A percentile compares a stretch with the other conserved stretches of the same genome.
Evolutionary conservation across 495 filamentous ascomycete genomes (phyloP).

Genomic region (Talaromyces proteolyticus): DNA sequence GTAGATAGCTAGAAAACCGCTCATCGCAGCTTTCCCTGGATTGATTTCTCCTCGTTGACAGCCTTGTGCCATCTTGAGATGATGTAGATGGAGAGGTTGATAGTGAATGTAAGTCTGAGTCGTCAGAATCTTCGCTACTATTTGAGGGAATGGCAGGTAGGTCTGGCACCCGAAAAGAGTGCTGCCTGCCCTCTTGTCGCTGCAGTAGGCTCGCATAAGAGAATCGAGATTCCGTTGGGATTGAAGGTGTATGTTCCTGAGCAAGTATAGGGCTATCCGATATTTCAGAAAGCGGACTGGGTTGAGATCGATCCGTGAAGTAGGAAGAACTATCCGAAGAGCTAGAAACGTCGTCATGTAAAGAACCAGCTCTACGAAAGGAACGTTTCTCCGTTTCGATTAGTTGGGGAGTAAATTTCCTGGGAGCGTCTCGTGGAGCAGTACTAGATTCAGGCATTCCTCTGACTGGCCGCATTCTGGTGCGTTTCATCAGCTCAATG

Average conservation of each 20-base stretch:
- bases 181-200: conserved; percentile 33
- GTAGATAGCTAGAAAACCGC: conserved; percentile 64
- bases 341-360: neutral
- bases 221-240: conserved; percentile 33
- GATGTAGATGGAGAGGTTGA: conserved; percentile 40
- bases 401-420: conserved; percentile 52
- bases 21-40: conserved; percentile 60
- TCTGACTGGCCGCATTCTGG: conserved; percentile 3
- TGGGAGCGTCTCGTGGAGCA: conserved; percentile 14
- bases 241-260: conserved; percentile 1
- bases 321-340: conserved; percentile 14
- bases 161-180: conserved; percentile 51
- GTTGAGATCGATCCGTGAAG: conserved; percentile 20
- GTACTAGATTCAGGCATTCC: neutral
- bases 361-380: conserved; percentile 30
- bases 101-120: conserved; percentile 38
- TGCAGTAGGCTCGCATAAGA: conserved; percentile 38
- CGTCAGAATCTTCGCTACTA: conserved; percentile 49
- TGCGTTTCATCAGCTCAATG: conserved; percentile 21
- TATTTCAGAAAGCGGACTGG: conserved; percentile 10
- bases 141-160: conserved; percentile 49
- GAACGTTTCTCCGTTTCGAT: conserved; percentile 51
- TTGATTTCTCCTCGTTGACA: conserved; percentile 29
- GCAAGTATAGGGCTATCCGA: conserved; percentile 10
- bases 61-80: conserved; percentile 29